Base-by-base conservation (phyloP, 192 early-diverging fungal genomes). In the Pilaira anomala region DNA sequence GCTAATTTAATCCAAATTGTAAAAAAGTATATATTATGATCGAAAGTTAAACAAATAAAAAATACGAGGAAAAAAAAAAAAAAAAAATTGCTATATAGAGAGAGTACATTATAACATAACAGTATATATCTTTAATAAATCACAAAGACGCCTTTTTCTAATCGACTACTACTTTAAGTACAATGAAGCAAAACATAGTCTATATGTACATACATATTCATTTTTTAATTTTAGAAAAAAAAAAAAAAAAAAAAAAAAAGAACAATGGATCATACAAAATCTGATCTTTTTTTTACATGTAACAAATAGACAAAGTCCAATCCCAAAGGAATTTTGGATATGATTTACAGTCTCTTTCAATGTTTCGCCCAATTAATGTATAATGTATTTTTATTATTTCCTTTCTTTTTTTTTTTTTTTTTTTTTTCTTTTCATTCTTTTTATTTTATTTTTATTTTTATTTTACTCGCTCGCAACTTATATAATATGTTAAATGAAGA, bases 211-310 rank as follows among this genome's bases (percentile, higher is more conserved):
- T n/a, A n/a, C n/a, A n/a, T n/a, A n/a, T n/a, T n/a, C n/a, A n/a
- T n/a, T n/a, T n/a, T n/a, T n/a, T n/a, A n/a, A n/a, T n/a, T n/a
- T 46, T 54, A 54, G 29, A 52, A 9, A 52, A 54, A 54, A n/a
- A 54, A 54, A 54, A 5, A 54, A 14, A 52, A 52, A 52, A 52
- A 52, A 51, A 51, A 52, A 19, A n/a, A 28, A 26, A 54, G 26
- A 30, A 33, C n/a, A n/a, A n/a, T n/a, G n/a, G n/a, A n/a, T n/a
- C n/a, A n/a, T n/a, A n/a, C n/a, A n/a, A n/a, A n/a, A n/a, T n/a
- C n/a, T n/a, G n/a, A n/a, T n/a, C n/a, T n/a, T n/a, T n/a, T n/a
- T n/a, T n/a, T n/a, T n/a, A 19, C 6, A n/a, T 55, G 30, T 21
- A 48, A 48, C 46, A 48, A 48, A 48, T 48, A 48, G 41, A 42